Percentiles rank a stretch among this genome's conserved stretches.
Conservation (phyloP, 192 early-diverging fungal species). For the Backusella parvicylindrica region DNA sequence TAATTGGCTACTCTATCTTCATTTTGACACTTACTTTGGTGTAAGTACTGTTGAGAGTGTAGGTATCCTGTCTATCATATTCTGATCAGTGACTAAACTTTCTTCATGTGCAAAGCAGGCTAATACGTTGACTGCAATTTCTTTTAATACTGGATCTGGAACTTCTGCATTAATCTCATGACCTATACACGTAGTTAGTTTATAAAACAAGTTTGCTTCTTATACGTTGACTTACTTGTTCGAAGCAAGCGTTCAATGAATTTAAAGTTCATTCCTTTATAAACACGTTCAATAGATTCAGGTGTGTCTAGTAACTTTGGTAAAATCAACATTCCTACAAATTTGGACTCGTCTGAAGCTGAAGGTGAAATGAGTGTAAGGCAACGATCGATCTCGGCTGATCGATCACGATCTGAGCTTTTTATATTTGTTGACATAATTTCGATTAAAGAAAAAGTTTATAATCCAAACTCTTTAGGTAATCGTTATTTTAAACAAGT, state of each 20-base stretch:
- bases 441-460: background rate
- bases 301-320: conserved; percentile 40
- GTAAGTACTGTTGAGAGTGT: conserved; percentile 27
- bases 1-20: no score
- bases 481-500: no score
- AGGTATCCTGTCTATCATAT: conserved; percentile 34
- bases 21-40: conserved; percentile 23
- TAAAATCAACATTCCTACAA: conserved; percentile 46
- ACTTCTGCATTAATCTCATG: conserved; percentile 14
- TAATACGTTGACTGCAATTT: conserved; percentile 41
- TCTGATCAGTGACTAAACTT: conserved; percentile 13
- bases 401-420: conserved; percentile 16
- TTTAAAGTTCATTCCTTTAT: conserved; percentile 47
- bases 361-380: conserved; percentile 35
- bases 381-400: conserved; percentile 36
- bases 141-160: conserved; percentile 33
- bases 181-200: background rate
- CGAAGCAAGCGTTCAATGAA: conserved; percentile 48
- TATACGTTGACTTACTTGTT: conserved; percentile 41
- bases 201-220: no score
- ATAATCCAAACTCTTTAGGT: no score
- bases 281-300: conserved; percentile 30
- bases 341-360: conserved; percentile 46
- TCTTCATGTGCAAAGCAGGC: conserved; percentile 34
- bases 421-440: background rate